A percentile compares a stretch with the other conserved stretches of the same genome.
Conservation (phyloP, 306 rosid species). For the Pueraria montana region DNA sequence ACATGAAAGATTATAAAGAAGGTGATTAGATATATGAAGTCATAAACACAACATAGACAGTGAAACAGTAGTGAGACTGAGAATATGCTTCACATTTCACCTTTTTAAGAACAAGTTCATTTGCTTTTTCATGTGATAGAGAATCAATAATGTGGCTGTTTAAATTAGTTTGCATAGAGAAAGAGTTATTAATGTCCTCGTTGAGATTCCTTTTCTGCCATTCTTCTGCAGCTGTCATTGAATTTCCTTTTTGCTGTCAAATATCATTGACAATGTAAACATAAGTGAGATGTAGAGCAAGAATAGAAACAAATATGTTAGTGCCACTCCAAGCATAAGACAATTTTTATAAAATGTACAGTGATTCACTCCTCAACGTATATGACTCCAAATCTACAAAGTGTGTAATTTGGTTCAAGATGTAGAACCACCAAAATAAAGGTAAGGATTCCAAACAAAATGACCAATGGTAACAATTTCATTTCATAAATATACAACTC, state of each 20-base stretch:
- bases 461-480: background rate
- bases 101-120: slow-evolving; percentile 50
- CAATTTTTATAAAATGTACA: background rate
- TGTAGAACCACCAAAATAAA: slow-evolving; percentile 10
- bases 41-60: slow-evolving; percentile 45
- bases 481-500: slow-evolving; percentile 27
- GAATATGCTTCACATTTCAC: slow-evolving; percentile 36
- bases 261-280: slow-evolving; percentile 18
- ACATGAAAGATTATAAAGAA: slow-evolving; percentile 42
- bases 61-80: slow-evolving; percentile 29
- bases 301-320: background rate
- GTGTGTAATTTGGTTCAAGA: slow-evolving; percentile 20
- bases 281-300: slow-evolving; percentile 12
- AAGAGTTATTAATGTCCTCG: slow-evolving; percentile 44
- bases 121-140: slow-evolving; percentile 43
- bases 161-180: slow-evolving; percentile 39
- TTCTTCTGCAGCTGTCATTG: slow-evolving; percentile 45
- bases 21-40: slow-evolving; percentile 34
- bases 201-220: slow-evolving; percentile 55
- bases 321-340: background rate
- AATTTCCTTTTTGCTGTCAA: slow-evolving; percentile 55
- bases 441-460: background rate
- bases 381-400: slow-evolving; percentile 23
- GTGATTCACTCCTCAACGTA: slow-evolving; percentile 11
- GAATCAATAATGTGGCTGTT: slow-evolving; percentile 42